phyloP scores from a whole-genome alignment of 495 filamentous ascomycete species.

The Penicillium dipodomyicola region DNA sequence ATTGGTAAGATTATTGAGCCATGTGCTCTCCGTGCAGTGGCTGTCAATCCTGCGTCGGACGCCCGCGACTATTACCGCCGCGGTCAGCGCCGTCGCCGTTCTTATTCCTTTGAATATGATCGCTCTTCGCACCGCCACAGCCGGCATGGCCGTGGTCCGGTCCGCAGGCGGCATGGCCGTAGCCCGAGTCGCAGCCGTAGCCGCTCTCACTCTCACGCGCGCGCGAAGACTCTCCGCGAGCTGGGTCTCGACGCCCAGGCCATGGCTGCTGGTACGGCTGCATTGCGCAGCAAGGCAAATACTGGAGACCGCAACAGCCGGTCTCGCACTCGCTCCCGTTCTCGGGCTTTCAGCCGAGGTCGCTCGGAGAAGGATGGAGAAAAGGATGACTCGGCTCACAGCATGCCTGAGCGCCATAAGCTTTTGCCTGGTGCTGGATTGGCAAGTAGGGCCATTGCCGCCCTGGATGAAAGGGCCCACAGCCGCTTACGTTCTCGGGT shows the following conservation, averaged over 20 bases:
- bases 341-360: conserved; percentile 43
- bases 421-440: conserved; percentile 74
- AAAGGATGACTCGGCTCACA: conserved; percentile 39
- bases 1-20: conserved; percentile 73
- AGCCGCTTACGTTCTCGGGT: conserved; percentile 64
- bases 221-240: conserved; percentile 60
- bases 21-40: conserved; percentile 78
- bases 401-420: conserved; percentile 60
- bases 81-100: conserved; percentile 54
- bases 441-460: conserved; percentile 74
- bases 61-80: conserved; percentile 65
- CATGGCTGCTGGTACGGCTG: conserved; percentile 76
- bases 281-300: conserved; percentile 62
- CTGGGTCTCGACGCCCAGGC: conserved; percentile 78
- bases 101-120: conserved; percentile 50
- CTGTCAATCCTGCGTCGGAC: conserved; percentile 75
- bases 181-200: conserved; percentile 47
- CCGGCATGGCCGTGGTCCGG: conserved; percentile 36
- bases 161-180: conserved; percentile 36
- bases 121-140: conserved; percentile 35
- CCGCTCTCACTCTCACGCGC: conserved; percentile 56
- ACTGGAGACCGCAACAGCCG: conserved; percentile 69
- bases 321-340: conserved; percentile 51
- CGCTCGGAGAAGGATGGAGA: conserved; percentile 30
- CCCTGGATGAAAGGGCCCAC: conserved; percentile 68